Conservation (phyloP, 1,139 yeast species). For the Candida smagusa region DNA sequence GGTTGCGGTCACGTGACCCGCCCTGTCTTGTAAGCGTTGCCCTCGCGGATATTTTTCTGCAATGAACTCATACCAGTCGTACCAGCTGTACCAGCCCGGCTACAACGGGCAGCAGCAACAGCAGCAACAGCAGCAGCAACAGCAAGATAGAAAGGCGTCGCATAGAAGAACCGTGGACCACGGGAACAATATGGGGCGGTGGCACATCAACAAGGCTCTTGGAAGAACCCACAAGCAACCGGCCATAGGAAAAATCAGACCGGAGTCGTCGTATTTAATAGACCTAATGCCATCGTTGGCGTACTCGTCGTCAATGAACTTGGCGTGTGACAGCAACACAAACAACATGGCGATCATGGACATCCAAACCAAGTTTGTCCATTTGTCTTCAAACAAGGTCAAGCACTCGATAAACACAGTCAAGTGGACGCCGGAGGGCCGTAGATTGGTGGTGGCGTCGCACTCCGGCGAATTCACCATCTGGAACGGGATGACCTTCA, state of each 20-base stretch:
- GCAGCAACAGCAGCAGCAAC: slow-evolving; percentile 34
- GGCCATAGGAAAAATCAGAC: slow-evolving; percentile 60
- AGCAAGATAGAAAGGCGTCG: slow-evolving; percentile 50
- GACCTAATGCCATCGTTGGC: slow-evolving; percentile 73
- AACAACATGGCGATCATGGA: slow-evolving; percentile 52
- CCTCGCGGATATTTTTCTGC: background rate
- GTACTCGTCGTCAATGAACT: slow-evolving; percentile 32
- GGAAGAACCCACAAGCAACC: slow-evolving; percentile 43
- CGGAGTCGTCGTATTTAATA: slow-evolving; percentile 72
- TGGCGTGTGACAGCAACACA: slow-evolving; percentile 24
- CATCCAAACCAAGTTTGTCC: slow-evolving; percentile 79
- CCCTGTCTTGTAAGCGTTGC: no score
- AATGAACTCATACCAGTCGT: slow-evolving; percentile 1
- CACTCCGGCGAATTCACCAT: slow-evolving; percentile 94
- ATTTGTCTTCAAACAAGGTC: slow-evolving; percentile 85
- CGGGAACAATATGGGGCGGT: slow-evolving; percentile 77
- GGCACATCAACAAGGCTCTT: slow-evolving; percentile 58
- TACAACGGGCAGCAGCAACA: slow-evolving; percentile 8
- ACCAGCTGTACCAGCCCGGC: slow-evolving; percentile 6
- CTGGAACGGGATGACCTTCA: slow-evolving; percentile 96
- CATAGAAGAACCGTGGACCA: slow-evolving; percentile 86
- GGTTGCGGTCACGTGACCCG: no score
- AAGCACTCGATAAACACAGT: slow-evolving; percentile 89
- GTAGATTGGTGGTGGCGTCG: slow-evolving; percentile 84
- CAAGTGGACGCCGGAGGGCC: slow-evolving; percentile 95